phyloP scores from a whole-genome alignment of 2,329 filamentous ascomycete species.

The Aciculosporium take region DNA sequence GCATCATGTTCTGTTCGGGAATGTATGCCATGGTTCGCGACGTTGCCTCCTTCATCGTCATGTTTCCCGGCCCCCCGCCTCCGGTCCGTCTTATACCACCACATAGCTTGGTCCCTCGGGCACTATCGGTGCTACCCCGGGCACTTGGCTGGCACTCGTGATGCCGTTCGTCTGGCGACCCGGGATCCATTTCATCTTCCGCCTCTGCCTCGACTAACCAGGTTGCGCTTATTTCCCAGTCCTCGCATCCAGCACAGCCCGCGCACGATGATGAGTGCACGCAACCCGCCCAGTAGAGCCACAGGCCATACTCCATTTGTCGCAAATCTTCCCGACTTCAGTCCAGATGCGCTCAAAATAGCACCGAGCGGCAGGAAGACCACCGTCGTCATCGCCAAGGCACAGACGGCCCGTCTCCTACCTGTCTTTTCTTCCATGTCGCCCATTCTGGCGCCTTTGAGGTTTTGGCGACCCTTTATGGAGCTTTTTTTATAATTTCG shows the following conservation, averaged over 20 bases:
- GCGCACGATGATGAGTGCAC: conserved; percentile 22
- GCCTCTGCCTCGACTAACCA: no score
- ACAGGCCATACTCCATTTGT: conserved; percentile 32
- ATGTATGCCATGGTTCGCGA: neutral
- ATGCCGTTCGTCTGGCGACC: conserved; percentile 7
- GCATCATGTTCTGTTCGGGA: neutral
- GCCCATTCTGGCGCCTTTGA: conserved; percentile 23
- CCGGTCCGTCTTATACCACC: neutral
- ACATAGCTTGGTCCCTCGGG: neutral
- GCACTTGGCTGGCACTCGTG: neutral
- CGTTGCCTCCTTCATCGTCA: neutral
- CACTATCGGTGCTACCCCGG: neutral
- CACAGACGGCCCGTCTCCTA: conserved; percentile 34
- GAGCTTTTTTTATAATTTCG: conserved; percentile 22
- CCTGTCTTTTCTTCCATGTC: conserved; percentile 29
- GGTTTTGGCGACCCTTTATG: conserved; percentile 23
- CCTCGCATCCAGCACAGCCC: conserved; percentile 31
- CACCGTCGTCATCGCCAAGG: conserved; percentile 35
- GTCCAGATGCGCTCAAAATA: conserved; percentile 35
- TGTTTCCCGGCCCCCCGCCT: neutral
- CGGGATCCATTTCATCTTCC: conserved; percentile 17
- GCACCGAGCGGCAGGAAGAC: conserved; percentile 33
- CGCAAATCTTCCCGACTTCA: conserved; percentile 38
- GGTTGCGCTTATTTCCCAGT: conserved; percentile 23
- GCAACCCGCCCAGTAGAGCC: conserved; percentile 36